Evolutionary conservation across 2,329 filamentous ascomycete genomes (phyloP), one percentile per base, ranked within the genome.

Genomic region (Alternaria longipes): DNA sequence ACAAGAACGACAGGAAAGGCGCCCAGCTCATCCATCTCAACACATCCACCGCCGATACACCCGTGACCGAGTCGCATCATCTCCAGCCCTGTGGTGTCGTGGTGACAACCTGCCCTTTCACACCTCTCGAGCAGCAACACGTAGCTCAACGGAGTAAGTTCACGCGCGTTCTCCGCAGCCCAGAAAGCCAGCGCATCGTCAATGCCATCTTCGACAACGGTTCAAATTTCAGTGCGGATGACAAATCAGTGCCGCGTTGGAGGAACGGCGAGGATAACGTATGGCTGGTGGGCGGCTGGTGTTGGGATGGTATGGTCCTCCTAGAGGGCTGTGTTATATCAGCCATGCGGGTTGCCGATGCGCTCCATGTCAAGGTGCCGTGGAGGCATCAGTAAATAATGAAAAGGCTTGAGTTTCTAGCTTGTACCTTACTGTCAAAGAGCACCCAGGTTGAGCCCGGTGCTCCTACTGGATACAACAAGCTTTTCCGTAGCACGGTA

Each of bases 241-340:
- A 72, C 18, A 72, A 74, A 56, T 46, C 60, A 14, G 51, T 68
- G 9, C 59, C 63, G 5, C 32, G 54, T 22, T 88, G 86, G 85
- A 79, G 73, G 8, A 88, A 86, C 59, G 86, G 86, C 0, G 78
- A 86, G 51, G 80, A 81, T 8, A 81, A 82, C 41, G 82, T 89
- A 0, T 89, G 83, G 81, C 68, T 89, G 12, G 80, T 82, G 1
- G 87, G 87, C 6, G 84, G 85, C 0, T 89, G 86, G 87, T 89
- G 86, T 65, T 89, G 86, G 86, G 87, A 89, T 71, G 87, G 87
- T 3, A 86, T 89, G 86, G 86, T 89, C 1, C 66, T 89, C 16
- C 72, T 89, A 4, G 87, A 89, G 70, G 87, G 87, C 1, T 89
- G 87, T 56, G 78, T 89, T 3, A 80, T 86, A 2, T 88, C 86